Conservation (phyloP, 2,329 filamentous ascomycete species). For the Balansia obtecta region DNA sequence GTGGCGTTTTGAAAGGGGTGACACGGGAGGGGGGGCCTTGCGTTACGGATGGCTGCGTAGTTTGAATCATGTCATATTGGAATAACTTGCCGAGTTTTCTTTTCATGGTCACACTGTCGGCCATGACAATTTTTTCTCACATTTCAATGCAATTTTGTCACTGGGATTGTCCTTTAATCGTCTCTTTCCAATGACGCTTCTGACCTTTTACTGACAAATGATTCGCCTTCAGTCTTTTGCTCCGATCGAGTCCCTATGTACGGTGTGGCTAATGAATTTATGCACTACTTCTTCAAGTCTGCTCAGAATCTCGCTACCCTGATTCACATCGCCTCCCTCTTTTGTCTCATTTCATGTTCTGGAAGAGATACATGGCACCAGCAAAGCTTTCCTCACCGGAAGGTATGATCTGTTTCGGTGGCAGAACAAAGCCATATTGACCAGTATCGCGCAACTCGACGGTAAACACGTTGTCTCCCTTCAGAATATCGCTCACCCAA, state of each 20-base stretch:
- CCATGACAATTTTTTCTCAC: not conserved
- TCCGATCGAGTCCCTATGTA: not conserved
- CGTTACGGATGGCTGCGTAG: not conserved
- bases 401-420: constrained; percentile 28
- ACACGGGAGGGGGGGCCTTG: not conserved
- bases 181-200: not conserved
- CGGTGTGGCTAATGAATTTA: not conserved
- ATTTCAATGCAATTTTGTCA: not conserved
- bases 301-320: not conserved
- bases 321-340: not conserved
- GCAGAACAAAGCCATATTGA: constrained; percentile 29
- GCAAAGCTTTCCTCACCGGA: constrained; percentile 31
- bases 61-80: not conserved
- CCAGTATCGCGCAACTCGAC: constrained; percentile 26
- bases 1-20: not conserved
- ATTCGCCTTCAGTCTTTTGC: not conserved
- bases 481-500: constrained; percentile 29
- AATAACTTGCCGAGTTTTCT: not conserved
- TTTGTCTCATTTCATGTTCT: constrained; percentile 24
- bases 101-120: not conserved
- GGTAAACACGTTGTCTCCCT: constrained; percentile 28
- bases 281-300: not conserved
- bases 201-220: not conserved
- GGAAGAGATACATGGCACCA: constrained; percentile 46
- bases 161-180: not conserved